A percentile compares a stretch with the other conserved stretches of the same genome.
Evolutionary conservation across 1,284 basidiomycete genomes (phyloP).

Genomic region (Sphaerobolus stellatus): DNA sequence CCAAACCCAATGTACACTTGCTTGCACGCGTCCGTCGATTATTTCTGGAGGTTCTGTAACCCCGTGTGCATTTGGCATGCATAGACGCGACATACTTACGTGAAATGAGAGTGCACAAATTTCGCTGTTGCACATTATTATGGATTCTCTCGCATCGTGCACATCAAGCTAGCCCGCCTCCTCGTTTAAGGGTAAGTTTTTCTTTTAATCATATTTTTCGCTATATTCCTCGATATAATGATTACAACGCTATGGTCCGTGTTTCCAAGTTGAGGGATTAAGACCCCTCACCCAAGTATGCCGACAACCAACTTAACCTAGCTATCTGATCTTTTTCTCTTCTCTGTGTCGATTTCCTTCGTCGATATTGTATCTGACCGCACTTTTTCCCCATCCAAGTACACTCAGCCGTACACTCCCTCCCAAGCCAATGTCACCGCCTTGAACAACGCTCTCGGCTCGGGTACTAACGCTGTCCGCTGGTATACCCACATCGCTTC

Average conservation of each 20-base stretch:
- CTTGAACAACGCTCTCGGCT: slow-evolving; percentile 76
- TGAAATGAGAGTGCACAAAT: no score
- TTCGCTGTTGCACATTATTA: no score
- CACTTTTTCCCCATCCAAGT: slow-evolving; percentile 52
- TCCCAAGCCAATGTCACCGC: slow-evolving; percentile 97
- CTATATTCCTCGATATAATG: slow-evolving; percentile 54
- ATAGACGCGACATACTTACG: no score
- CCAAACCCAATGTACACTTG: no score
- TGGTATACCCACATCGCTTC: slow-evolving; percentile 97
- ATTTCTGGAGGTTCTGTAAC: no score
- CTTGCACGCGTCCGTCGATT: no score
- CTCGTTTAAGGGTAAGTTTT: slow-evolving; percentile 88
- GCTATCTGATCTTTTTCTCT: slow-evolving; percentile 70
- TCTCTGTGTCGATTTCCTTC: slow-evolving; percentile 17
- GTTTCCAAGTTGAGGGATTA: slow-evolving; percentile 97
- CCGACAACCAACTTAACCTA: slow-evolving; percentile 76
- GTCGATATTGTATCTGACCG: slow-evolving; percentile 15
- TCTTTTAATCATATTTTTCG: slow-evolving; percentile 25
- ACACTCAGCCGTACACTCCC: no score
- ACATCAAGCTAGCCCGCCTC: slow-evolving; percentile 74
- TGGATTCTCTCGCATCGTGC: no score
- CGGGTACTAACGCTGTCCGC: slow-evolving; percentile 71
- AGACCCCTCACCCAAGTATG: slow-evolving; percentile 84
- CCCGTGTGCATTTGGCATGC: no score
- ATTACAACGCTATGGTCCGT: slow-evolving; percentile 92